These are phyloP conservation scores for Solanum sejunctum DNA, from an alignment of 257 asterid species.

Conservation along the genomic window DNA sequence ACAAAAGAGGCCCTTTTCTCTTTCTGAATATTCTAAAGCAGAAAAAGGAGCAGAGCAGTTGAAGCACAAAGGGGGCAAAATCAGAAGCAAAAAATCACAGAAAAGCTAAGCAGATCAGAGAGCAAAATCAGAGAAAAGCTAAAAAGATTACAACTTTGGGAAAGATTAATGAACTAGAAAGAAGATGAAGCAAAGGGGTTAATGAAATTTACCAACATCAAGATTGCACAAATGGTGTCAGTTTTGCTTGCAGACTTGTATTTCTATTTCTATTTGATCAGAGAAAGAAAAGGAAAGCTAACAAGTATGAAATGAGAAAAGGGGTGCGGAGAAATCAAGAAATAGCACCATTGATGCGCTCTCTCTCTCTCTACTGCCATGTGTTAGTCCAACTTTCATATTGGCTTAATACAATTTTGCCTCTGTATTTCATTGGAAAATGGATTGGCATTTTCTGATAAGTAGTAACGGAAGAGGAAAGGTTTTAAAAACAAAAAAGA, in stretches of 20 bases:
- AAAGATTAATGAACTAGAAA: background rate
- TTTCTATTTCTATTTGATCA: background rate
- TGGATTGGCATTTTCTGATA: background rate
- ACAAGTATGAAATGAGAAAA: background rate
- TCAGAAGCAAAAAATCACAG: background rate
- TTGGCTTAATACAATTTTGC: background rate
- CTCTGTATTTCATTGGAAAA: background rate
- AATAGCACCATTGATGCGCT: background rate
- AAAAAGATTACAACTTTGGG: background rate
- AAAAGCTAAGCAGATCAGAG: background rate
- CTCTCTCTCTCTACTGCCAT: background rate
- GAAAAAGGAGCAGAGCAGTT: background rate
- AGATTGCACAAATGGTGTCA: background rate
- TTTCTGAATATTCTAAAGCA: background rate
- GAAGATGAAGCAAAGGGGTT: too few species aligned
- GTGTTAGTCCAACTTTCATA: background rate
- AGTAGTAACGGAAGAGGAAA: background rate
- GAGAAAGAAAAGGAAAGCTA: background rate
- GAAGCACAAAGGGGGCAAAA: background rate
- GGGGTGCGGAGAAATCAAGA: background rate
- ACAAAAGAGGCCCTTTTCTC: background rate
- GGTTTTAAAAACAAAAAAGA: background rate
- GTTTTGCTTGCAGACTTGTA: background rate
- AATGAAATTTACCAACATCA: background rate
- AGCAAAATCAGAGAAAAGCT: background rate